Evolutionary conservation across 768 basidiomycete genomes (phyloP).

Genomic region (Gloeopeniophorella convolvens): DNA sequence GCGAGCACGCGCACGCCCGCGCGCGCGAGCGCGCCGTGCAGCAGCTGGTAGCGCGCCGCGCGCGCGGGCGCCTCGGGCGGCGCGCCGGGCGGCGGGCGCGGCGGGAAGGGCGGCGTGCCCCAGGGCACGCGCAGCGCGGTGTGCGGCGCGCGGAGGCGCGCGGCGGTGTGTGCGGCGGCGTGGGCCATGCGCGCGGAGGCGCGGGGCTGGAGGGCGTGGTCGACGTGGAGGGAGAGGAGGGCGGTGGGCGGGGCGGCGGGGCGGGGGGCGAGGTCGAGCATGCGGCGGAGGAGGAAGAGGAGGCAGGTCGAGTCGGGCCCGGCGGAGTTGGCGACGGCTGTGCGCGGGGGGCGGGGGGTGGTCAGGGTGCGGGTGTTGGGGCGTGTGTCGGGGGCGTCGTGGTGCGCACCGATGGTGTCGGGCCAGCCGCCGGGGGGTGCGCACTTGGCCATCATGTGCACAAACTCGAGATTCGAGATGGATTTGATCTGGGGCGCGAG

Average conservation of each 20-base stretch:
- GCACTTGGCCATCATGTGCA: slow-evolving; percentile 38
- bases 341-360: no score
- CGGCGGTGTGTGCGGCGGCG: slow-evolving; percentile 39
- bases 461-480: slow-evolving; percentile 38
- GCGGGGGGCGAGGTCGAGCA: slow-evolving; percentile 14
- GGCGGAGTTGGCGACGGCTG: slow-evolving; percentile 75
- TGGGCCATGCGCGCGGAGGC: slow-evolving; percentile 51
- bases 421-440: slow-evolving; percentile 47
- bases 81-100: slow-evolving; percentile 32
- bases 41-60: slow-evolving; percentile 45
- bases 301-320: slow-evolving; percentile 81
- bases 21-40: slow-evolving; percentile 43
- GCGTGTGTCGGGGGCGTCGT: no score
- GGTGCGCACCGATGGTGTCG: slow-evolving; percentile 38
- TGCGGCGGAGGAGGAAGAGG: slow-evolving; percentile 51
- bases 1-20: slow-evolving; percentile 41
- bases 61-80: slow-evolving; percentile 55
- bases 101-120: slow-evolving; percentile 47
- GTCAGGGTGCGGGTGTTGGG: no score
- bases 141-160: slow-evolving; percentile 39
- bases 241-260: slow-evolving; percentile 17
- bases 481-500: not conserved
- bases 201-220: slow-evolving; percentile 65
- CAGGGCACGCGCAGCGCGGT: slow-evolving; percentile 47
- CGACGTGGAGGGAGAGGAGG: slow-evolving; percentile 55